Base-by-base conservation (phyloP, 2,329 filamentous ascomycete genomes). In the Ceratocystis albifundus region DNA sequence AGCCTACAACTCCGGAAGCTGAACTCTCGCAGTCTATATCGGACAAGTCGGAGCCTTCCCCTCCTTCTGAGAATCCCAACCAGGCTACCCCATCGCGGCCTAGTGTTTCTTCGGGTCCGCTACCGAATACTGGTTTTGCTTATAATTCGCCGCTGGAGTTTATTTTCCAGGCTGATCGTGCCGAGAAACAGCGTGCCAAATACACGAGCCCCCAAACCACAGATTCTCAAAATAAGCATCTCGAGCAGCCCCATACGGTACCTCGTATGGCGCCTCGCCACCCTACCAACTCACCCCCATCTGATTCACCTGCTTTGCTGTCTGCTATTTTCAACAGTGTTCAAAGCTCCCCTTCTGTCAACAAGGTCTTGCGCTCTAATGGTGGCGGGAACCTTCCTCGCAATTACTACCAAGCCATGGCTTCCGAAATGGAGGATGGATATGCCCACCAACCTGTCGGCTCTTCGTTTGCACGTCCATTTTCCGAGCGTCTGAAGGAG, bases 91-190 rank as follows among this genome's bases (percentile, higher is more conserved):
- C 66, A 20, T 63, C 67, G 6, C 67, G 61, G 15, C 15, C 44
- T 28, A n/a, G 28, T 20, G 48, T 30, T 57, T 57, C 28, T 30
- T 65, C 46, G 8, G 55, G 28, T 15, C 65, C 62, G 10, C 44
- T 46, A 7, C n/a, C 30, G 6, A 36, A 44, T 20, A 20, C 10
- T 32, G 61, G 61, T 32, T 32, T 72, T 67, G 70, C 71, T 65
- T 69, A 85, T 68, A 84, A 89, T 69, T 95, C 91, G 10, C 91
- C 92, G 0, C 80, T 97, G 3, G 92, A 97, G 71, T 82, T 96
- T 69, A 87, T 97, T 73, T 97, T 97, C 79, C 87, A 88, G 69
- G 91, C 90, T 44, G 89, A 96, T 71, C 84, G 88, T 62, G 87
- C 89, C 68, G 89, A 94, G 74, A 88, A 85, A 72, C 85, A 86